Base-by-base conservation (phyloP, 1,139 yeast genomes). In the Sugiyamaella japonica region DNA sequence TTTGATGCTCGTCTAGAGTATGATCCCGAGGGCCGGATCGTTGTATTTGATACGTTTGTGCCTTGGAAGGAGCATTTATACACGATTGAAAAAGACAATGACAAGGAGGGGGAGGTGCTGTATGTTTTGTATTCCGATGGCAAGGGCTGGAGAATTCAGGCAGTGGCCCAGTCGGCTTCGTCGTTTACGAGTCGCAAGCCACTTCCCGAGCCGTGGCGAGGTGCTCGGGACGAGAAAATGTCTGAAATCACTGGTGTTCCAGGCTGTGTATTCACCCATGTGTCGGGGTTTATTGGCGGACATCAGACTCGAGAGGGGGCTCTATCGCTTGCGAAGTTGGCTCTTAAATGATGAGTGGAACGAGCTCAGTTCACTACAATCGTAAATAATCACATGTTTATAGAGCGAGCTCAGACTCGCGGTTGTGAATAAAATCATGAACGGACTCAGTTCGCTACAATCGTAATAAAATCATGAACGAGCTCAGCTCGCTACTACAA, bases 211-310 rank as follows among this genome's bases (percentile, higher is more conserved):
- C 79, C 83, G 36, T 88, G 96, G 90, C 82, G 99, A 76, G 99
- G 99, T 31, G 75, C 91, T 50, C 83, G 99, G 68, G 99, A 93
- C 68, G 91, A 86, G 34, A 87, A 78, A 44, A 78, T 93, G 64
- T 82, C 87, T 60, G 76, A 84, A 60, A 74, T 80, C 63, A 76
- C 90, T 38, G 97, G 96, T 16, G 81, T 93, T 56, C 83, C 82
- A 17, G 97, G 89, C 2, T 88, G 97, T 68, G 83, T 91, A 32
- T 93, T 93, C 69, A 83, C 95, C 55, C 99, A 93, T 66, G 97
- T 98, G 44, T 89, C 96, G 46, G 99, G 99, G 0, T 93, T 93
- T 73, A 93, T 93, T 68, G 99, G 99, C 37, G 99, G 99, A 52
- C 89, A 95, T 58, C 78, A 84, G 67, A 79, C 95, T 32, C 75